Evolutionary conservation across 1,284 basidiomycete genomes (phyloP), one percentile per base, ranked within the genome.

Genomic region (Serendipita sp.): DNA sequence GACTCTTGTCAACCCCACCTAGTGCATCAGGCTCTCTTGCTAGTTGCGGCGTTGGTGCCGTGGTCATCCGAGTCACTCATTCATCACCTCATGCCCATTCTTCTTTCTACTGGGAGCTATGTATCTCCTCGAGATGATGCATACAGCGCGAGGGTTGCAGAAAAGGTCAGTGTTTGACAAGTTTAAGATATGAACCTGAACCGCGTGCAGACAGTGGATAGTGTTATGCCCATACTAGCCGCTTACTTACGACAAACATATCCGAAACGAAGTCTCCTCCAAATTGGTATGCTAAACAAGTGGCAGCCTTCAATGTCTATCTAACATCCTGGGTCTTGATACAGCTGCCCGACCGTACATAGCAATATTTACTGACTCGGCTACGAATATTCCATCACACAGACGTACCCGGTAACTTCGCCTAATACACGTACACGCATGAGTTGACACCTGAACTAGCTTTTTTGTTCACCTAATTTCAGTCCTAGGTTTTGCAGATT

Each of bases 81-180:
- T 34, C 92, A 92, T 72, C 93, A 96, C 69, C 82, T 97, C 65
- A 98, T 99, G 93, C 94, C 96, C 3, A 88, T 99, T 64, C 98
- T 99, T 76, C 98, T 95, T 0, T 99, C 98, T 76, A 97, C 99
- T 87, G 95, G 96, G 32, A 90, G 92, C 5, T 93, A 93, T 65
- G 87, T 98, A 26, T 88, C 99, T 75, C 93, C 97, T 72, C 82
- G 94, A 53, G 96, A 99, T 70, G 96, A 99, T 71, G 83, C 88
- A 0, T 95, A 94, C 74, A 95, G 90, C 71, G 94, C 97, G 76
- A 83, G 85, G 34, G 93, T 99, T 3, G 91, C 99, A 10, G 93
- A 97, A 71, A 91, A 89, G 80, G 91, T 90, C 13, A 5, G 62
- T 65, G 53, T 62, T 35, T 55, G 17, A 22, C 29, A 17, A 5